Evolutionary conservation across 306 rosid genomes (phyloP), one percentile per base, ranked within the genome.

Genomic region (Dryas alaskensis): DNA sequence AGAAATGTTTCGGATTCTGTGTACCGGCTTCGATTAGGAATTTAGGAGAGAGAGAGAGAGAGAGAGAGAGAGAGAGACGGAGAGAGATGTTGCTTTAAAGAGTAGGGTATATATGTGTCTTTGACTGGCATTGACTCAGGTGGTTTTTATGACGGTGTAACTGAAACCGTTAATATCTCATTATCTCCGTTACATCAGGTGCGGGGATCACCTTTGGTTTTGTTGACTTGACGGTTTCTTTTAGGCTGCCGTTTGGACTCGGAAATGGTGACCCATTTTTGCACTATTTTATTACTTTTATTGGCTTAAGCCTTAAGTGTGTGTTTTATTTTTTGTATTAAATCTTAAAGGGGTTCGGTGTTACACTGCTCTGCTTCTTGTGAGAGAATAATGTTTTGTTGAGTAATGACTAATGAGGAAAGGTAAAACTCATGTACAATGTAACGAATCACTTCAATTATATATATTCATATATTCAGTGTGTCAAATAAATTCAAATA

Each of bases 71-170:
- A 79, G 70, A 68, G 73, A 73, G 58, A 62, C 27, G 60, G 70
- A 60, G 74, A 81, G 75, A 71, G 64, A 71, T 54, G 46, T 22
- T 59, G 65, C 31, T 80, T 80, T 65, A 46, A 78, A 75, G 72
- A 48, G 57, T 25, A 25, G 31, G 64, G 82, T 85, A 72, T 70
- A 78, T 77, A 62, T 43, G 66, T 82, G 84, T 88, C 86, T 84
- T 84, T 90, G 95, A 92, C 94, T 79, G 70, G 3, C 27, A 43
- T 92, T 86, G 98, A 90, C 93, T 86, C 97, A 80, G 84, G 84
- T 83, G 80, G 74, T 82, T 83, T 67, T 22, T 8, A 47, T 66
- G 58, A 44, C 66, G 78, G 64, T 77, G 72, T 69, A 80, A 80
- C 81, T 48, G 55, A 68, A 52, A 50, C 82, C 87, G 87, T 90